phyloP scores from a whole-genome alignment of 2,329 filamentous ascomycete genomes.

The Aureobasidium zeae region DNA sequence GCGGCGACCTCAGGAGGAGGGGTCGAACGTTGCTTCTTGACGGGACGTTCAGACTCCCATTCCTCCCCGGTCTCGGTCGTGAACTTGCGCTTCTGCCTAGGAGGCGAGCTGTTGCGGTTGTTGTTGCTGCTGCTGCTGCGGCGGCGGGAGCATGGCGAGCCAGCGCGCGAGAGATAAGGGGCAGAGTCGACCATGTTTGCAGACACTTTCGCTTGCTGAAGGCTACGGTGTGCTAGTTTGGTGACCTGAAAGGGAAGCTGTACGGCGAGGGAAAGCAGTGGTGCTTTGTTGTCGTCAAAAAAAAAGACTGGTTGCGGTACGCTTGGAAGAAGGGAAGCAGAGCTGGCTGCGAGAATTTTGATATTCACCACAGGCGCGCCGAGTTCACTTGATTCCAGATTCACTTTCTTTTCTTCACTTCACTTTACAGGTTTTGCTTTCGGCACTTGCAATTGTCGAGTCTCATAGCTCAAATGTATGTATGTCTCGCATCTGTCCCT shows the following conservation, averaged over 20 bases:
- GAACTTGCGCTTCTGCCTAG: constrained; percentile 10
- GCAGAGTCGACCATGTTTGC: constrained; percentile 8
- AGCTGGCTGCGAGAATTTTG: not conserved
- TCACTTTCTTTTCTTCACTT: not conserved
- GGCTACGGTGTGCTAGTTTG: constrained; percentile 11
- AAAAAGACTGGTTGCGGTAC: constrained; percentile 3
- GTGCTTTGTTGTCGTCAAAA: constrained; percentile 6
- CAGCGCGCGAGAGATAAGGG: constrained; percentile 2
- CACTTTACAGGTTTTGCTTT: no score
- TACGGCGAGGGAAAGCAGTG: constrained; percentile 4
- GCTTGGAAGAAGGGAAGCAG: constrained; percentile 2
- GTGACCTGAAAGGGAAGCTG: not conserved
- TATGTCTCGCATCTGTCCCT: no score
- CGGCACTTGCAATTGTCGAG: no score
- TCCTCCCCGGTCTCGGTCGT: constrained; percentile 4
- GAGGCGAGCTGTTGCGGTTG: constrained; percentile 1
- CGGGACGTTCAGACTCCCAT: constrained; percentile 8
- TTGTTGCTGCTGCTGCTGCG: constrained; percentile 9
- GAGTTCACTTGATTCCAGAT: no score
- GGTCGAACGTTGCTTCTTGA: constrained; percentile 9
- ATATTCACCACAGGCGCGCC: not conserved
- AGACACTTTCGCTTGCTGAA: constrained; percentile 13
- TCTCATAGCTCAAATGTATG: no score
- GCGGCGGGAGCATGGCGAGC: constrained; percentile 3
- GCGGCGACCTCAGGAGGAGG: not conserved